Evolutionary conservation across 2,329 filamentous ascomycete genomes (phyloP), one percentile per base, ranked within the genome.

Genomic region (Colletotrichum godetiae): DNA sequence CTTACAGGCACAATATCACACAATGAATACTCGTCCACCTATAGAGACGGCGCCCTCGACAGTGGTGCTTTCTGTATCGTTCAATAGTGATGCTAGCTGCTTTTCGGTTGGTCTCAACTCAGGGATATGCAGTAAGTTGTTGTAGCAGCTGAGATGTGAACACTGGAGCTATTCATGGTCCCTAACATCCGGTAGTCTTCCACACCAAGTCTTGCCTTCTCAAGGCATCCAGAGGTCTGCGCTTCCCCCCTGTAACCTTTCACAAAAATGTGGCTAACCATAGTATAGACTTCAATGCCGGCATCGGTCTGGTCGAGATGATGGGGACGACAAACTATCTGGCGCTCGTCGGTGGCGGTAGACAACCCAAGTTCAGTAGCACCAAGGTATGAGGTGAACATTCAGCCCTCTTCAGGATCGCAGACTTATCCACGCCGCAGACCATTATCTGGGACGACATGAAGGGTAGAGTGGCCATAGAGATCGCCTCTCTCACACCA

Each of bases 361-460:
- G 90, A 78, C 91, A 92, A 72, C 95, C 95, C 66, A 96, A 96
- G 79, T 97, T 95, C 78, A 92, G 95, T 15, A 93, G 93, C 80
- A 97, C 95, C 83, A 97, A 97, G 87, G 94, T 92, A 78, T 10
- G 78, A 66, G 13, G 11, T 5, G 15, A 15, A 10, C 8, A 4
- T 10, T 57, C 10, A 8, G 1, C 33, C 29, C 13, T 15, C 29
- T 42, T 3, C 33, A 73, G 61, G 60, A 12, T 24, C 37, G 15
- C 61, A 55, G 42, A 70, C 19, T 63, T 60, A 35, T 29, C 62
- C 24, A 15, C 15, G 10, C 69, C 76, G 29, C 70, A 92, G 90
- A 89, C 95, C 61, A 92, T 97, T 76, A 94, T 98, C 78, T 98
- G 95, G 95, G 95, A 99, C 81, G 95, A 97, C 78, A 88, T 91